Conservation (phyloP, 192 early-diverging fungal species). For the Linnemannia hyalina region DNA sequence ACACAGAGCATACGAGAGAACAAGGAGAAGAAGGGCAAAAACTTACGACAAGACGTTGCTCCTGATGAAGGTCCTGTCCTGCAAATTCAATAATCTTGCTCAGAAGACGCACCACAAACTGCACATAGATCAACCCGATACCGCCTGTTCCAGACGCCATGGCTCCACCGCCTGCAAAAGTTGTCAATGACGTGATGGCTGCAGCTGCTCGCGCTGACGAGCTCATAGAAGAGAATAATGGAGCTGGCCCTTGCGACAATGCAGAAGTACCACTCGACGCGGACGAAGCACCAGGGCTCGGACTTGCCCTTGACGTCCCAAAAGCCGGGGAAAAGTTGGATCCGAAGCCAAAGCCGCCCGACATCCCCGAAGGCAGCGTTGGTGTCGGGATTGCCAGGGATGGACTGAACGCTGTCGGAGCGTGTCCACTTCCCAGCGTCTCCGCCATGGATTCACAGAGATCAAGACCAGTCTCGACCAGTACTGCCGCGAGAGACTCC, state of each 20-base stretch:
- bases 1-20: not conserved
- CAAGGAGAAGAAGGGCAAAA: not conserved
- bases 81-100: conserved; percentile 55
- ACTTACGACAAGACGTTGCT: conserved; percentile 46
- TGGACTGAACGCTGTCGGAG: not conserved
- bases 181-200: conserved; percentile 34
- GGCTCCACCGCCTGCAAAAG: conserved; percentile 35
- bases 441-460: conserved; percentile 50
- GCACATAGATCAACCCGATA: conserved; percentile 45
- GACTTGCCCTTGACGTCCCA: too few relatives aligned
- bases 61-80: conserved; percentile 40
- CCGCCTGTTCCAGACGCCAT: conserved; percentile 51
- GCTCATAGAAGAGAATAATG: not conserved
- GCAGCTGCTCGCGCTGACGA: conserved; percentile 34
- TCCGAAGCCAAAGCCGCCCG: not conserved
- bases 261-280: not conserved
- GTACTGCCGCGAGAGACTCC: conserved; percentile 34
- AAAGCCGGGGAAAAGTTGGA: not conserved
- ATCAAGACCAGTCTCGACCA: conserved; percentile 49
- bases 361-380: not conserved
- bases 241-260: not conserved
- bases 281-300: not conserved
- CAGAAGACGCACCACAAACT: conserved; percentile 45
- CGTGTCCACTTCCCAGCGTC: conserved; percentile 23
- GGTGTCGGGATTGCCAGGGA: not conserved